Conservation (phyloP, 352 stramenopile species). For the Elongisporangium anandrum region DNA sequence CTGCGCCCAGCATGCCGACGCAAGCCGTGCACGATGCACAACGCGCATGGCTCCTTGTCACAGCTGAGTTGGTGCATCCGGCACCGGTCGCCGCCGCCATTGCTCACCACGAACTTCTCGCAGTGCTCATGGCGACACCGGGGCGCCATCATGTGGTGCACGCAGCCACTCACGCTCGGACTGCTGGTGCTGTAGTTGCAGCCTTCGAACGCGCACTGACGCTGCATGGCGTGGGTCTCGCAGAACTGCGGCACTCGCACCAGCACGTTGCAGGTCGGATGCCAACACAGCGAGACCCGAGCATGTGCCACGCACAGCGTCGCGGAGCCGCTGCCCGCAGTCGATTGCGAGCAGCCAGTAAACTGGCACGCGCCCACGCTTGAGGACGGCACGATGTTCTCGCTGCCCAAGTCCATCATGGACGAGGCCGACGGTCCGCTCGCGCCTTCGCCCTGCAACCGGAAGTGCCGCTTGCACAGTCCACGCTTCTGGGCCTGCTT, state of each 20-base stretch:
- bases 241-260: conserved; percentile 51
- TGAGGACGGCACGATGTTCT: neutral
- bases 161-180: conserved; percentile 30
- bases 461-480: conserved; percentile 64
- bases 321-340: conserved; percentile 9
- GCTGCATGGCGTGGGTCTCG: conserved; percentile 42
- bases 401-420: neutral
- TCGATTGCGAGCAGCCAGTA: conserved; percentile 27
- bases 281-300: conserved; percentile 55
- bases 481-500: conserved; percentile 63
- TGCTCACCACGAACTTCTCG: conserved; percentile 49
- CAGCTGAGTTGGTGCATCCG: conserved; percentile 49
- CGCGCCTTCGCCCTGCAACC: conserved; percentile 25
- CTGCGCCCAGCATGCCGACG: neutral
- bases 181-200: conserved; percentile 34
- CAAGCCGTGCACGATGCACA: conserved; percentile 34
- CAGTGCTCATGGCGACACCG: conserved; percentile 57
- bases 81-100: conserved; percentile 21
- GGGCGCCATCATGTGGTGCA: conserved; percentile 31
- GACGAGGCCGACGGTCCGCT: neutral
- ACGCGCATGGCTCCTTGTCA: conserved; percentile 38
- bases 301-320: conserved; percentile 44
- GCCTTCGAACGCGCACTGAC: conserved; percentile 53
- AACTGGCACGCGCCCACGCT: conserved; percentile 26
- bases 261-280: conserved; percentile 55